Conservation (phyloP, 2,329 filamentous ascomycete species). For the Neonectria hederae region DNA sequence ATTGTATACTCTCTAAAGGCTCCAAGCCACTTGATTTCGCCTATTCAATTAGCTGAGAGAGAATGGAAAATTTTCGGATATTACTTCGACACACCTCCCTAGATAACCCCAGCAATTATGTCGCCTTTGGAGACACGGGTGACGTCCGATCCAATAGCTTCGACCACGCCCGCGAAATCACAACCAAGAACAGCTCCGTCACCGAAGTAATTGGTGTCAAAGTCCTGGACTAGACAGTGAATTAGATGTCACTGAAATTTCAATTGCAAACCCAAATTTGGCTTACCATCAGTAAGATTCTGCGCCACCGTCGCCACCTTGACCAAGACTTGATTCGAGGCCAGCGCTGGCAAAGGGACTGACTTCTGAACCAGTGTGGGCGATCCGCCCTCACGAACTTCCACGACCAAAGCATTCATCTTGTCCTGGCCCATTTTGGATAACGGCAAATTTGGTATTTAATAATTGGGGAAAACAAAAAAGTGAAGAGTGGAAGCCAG, state of each 20-base stretch:
- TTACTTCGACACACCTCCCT: conserved; percentile 39
- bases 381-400: conserved; percentile 27
- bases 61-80: too few species aligned
- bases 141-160: conserved; percentile 42
- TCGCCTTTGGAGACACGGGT: conserved; percentile 34
- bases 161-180: conserved; percentile 51
- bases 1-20: conserved; percentile 52
- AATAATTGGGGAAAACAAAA: not conserved
- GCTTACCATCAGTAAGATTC: conserved; percentile 41
- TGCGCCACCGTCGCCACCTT: conserved; percentile 38
- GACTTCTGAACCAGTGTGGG: conserved; percentile 29
- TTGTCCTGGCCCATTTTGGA: conserved; percentile 24
- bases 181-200: conserved; percentile 49
- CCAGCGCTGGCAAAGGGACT: conserved; percentile 21
- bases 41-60: conserved; percentile 20
- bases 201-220: conserved; percentile 50
- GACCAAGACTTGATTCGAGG: conserved; percentile 37
- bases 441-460: not conserved
- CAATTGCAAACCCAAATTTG: too few species aligned
- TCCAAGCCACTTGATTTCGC: conserved; percentile 45
- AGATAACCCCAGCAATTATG: conserved; percentile 40
- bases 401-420: conserved; percentile 32
- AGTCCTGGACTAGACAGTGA: conserved; percentile 41
- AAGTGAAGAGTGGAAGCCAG: not conserved
- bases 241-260: not conserved